A percentile compares a stretch with the other conserved stretches of the same genome.
Evolutionary conservation across 257 asterid genomes (phyloP).

Genomic region (Ocimum tenuiflorum): DNA sequence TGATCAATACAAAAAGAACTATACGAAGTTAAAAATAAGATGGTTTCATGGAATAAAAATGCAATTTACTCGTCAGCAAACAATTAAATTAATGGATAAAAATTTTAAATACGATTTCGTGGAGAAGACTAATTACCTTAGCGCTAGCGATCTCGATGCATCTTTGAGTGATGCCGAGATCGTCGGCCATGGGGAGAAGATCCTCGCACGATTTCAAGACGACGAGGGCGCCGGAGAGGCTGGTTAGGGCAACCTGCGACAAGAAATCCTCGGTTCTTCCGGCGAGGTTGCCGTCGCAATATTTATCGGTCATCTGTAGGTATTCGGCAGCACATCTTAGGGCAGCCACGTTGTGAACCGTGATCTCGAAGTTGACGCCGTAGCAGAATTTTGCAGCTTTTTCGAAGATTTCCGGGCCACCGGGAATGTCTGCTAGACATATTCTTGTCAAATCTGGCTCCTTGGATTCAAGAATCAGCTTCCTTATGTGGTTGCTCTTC

Average conservation of each 20-base stretch:
- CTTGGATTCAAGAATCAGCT: conserved; percentile 55
- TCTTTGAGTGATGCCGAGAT: conserved; percentile 60
- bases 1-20: too few species aligned
- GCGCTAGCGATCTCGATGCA: conserved; percentile 78
- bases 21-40: too few species aligned
- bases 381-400: conserved; percentile 92
- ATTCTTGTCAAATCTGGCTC: conserved; percentile 59
- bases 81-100: too few species aligned
- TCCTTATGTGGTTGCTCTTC: conserved; percentile 81
- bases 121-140: too few species aligned
- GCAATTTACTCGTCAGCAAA: too few species aligned
- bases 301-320: conserved; percentile 81
- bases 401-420: conserved; percentile 88
- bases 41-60: too few species aligned
- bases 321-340: conserved; percentile 87
- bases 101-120: too few species aligned
- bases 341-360: conserved; percentile 85
- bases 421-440: conserved; percentile 70
- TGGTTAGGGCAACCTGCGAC: conserved; percentile 68
- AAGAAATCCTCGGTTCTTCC: conserved; percentile 83
- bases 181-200: conserved; percentile 80
- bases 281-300: conserved; percentile 63
- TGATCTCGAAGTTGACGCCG: conserved; percentile 93
- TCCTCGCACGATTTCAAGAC: conserved; percentile 77
- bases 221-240: conserved; percentile 76